phyloP scores from a whole-genome alignment of 139 green algal genomes.

The Limnomonas spitsbergensis region DNA sequence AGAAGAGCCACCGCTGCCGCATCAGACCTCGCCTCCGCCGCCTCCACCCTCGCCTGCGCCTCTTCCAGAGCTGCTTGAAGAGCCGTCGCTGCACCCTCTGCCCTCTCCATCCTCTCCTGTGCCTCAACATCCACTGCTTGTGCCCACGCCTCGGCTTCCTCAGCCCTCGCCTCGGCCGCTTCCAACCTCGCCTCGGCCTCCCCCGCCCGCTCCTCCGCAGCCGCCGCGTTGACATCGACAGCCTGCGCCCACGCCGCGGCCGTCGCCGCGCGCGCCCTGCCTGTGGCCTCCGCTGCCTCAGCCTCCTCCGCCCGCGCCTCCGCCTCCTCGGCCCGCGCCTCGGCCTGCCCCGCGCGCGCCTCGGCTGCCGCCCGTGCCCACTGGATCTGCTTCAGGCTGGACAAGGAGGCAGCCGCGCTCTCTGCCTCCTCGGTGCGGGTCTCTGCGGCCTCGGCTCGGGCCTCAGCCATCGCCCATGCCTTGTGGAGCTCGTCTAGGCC shows the following conservation, averaged over 20 bases:
- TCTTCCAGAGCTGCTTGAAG: conserved; percentile 6
- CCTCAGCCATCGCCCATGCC: neutral
- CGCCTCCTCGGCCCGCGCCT: too few species aligned
- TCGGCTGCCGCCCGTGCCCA: too few species aligned
- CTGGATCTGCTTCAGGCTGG: too few species aligned
- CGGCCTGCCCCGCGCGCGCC: too few species aligned
- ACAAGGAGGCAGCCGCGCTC: neutral
- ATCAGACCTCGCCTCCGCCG: too few species aligned
- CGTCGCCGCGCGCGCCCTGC: neutral
- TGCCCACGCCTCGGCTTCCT: neutral
- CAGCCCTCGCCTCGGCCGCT: neutral
- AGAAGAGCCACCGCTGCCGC: too few species aligned
- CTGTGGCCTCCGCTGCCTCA: neutral
- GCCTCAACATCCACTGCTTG: neutral
- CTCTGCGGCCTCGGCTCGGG: neutral
- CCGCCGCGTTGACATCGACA: neutral
- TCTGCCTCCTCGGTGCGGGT: too few species aligned
- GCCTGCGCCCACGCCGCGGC: neutral
- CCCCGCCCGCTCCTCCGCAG: neutral
- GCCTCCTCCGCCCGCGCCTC: too few species aligned
- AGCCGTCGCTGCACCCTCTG: neutral
- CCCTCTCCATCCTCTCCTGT: neutral
- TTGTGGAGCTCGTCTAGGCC: neutral
- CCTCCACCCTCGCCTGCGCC: neutral
- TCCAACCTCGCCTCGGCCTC: neutral